phyloP scores from a whole-genome alignment of 495 filamentous ascomycete genomes.

The Tirmania nivea region DNA sequence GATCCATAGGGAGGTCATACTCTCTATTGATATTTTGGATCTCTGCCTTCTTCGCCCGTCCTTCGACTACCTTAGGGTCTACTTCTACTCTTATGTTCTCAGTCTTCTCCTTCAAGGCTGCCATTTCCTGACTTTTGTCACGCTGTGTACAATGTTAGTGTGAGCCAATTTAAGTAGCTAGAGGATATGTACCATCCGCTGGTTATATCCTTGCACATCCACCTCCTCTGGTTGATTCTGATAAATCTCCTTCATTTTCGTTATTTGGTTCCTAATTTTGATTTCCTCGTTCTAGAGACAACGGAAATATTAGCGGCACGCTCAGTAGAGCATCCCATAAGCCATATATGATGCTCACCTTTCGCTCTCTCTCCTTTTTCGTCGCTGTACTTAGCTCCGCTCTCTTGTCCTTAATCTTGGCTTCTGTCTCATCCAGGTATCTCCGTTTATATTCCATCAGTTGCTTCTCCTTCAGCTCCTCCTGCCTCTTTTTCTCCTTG shows the following conservation, averaged over 20 bases:
- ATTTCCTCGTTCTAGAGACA: not conserved
- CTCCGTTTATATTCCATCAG: constrained; percentile 25
- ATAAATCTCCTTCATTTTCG: constrained; percentile 4
- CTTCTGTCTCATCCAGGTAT: constrained; percentile 13
- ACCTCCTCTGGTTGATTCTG: not conserved
- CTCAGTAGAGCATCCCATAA: too few species aligned
- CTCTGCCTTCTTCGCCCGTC: constrained; percentile 10
- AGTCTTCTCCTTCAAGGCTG: constrained; percentile 7
- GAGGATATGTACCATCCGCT: not conserved
- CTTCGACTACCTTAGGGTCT: constrained; percentile 8
- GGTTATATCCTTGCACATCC: not conserved
- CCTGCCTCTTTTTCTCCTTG: constrained; percentile 31
- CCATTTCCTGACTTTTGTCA: too few species aligned
- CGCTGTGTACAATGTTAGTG: too few species aligned
- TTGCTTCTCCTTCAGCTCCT: constrained; percentile 34
- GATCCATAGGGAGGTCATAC: too few species aligned
- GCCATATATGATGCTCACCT: constrained; percentile 11
- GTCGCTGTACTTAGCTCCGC: constrained; percentile 19
- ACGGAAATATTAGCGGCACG: too few species aligned
- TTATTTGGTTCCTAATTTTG: constrained; percentile 3
- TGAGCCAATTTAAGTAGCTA: too few species aligned
- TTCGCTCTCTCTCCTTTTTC: constrained; percentile 24
- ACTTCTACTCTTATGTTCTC: constrained; percentile 20
- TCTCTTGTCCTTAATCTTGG: not conserved
- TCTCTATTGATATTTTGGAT: constrained; percentile 8